These are phyloP conservation scores for Pleurostoma richardsiae DNA, from an alignment of 2,329 filamentous ascomycete species.

Conservation along the genomic window DNA sequence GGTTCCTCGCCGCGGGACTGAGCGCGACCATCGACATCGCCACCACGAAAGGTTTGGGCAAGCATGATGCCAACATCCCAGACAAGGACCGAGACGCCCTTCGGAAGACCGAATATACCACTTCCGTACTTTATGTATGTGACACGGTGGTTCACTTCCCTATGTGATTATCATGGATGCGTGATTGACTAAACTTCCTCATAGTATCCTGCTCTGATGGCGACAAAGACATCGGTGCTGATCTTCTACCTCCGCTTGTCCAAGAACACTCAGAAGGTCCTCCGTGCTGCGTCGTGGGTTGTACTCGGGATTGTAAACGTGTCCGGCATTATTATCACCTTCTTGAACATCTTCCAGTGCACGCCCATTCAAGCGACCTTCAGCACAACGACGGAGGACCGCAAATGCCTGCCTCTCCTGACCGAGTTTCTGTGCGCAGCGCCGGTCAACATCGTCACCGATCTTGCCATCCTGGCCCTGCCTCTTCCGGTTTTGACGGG, in stretches of 20 bases:
- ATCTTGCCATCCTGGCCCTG: constrained; percentile 79
- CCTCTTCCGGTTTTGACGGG: constrained; percentile 84
- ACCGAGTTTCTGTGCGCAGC: constrained; percentile 69
- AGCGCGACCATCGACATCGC: constrained; percentile 63
- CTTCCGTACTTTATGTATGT: constrained; percentile 57
- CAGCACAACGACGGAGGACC: constrained; percentile 26
- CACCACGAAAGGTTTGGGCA: constrained; percentile 61
- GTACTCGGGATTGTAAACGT: constrained; percentile 74
- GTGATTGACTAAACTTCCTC: background rate
- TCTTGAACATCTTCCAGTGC: constrained; percentile 87
- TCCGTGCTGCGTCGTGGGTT: constrained; percentile 76
- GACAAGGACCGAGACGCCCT: constrained; percentile 42
- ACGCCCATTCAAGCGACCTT: constrained; percentile 69
- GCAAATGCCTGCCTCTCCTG: constrained; percentile 50
- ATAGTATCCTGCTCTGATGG: constrained; percentile 87
- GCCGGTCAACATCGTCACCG: constrained; percentile 87
- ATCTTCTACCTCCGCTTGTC: constrained; percentile 85
- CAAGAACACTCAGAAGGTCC: constrained; percentile 68
- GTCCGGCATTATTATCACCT: constrained; percentile 72
- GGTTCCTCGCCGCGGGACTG: constrained; percentile 65
- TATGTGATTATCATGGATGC: background rate
- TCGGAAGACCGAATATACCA: constrained; percentile 57
- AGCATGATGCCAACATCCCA: constrained; percentile 57
- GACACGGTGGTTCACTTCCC: constrained; percentile 1
- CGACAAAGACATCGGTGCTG: constrained; percentile 87